A percentile compares a stretch with the other conserved stretches of the same genome.
These are phyloP conservation scores for Nothophytophthora sp. DNA, from an alignment of 352 stramenopile genomes.

Conservation along the genomic window DNA sequence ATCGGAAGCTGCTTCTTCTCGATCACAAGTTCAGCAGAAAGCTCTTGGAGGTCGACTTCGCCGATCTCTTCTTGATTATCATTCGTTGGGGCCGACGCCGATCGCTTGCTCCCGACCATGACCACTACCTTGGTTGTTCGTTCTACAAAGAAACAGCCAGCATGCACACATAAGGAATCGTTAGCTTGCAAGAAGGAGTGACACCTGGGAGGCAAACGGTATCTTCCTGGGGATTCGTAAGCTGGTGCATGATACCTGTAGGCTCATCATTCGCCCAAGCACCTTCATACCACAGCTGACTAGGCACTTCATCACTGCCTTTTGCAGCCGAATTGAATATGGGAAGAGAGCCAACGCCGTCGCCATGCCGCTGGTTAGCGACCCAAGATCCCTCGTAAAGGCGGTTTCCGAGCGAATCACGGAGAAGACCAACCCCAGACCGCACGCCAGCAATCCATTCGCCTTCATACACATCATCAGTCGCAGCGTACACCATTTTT, in stretches of 20 bases:
- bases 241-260: slow-evolving; percentile 17
- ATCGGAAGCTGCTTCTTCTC: slow-evolving; percentile 20
- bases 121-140: slow-evolving; percentile 2
- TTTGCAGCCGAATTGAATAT: background rate
- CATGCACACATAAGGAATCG: too few relatives aligned
- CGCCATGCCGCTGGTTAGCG: slow-evolving; percentile 27
- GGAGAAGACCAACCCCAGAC: slow-evolving; percentile 22
- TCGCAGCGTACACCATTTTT: slow-evolving; percentile 20
- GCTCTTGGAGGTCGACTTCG: slow-evolving; percentile 1
- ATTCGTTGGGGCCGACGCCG: background rate
- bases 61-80: background rate
- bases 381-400: slow-evolving; percentile 56
- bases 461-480: slow-evolving; percentile 34
- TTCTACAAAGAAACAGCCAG: background rate
- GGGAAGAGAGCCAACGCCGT: slow-evolving; percentile 20
- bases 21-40: slow-evolving; percentile 11
- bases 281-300: slow-evolving; percentile 17
- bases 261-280: slow-evolving; percentile 18
- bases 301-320: background rate
- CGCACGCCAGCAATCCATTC: slow-evolving; percentile 38
- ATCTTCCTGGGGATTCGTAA: too few relatives aligned
- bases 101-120: background rate
- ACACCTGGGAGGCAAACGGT: too few relatives aligned
- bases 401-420: background rate
- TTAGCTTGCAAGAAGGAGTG: too few relatives aligned